Evolutionary conservation across 2,329 filamentous ascomycete species (phyloP), one percentile per base, ranked within the genome.

Genomic region (Tolypocladium sp.): DNA sequence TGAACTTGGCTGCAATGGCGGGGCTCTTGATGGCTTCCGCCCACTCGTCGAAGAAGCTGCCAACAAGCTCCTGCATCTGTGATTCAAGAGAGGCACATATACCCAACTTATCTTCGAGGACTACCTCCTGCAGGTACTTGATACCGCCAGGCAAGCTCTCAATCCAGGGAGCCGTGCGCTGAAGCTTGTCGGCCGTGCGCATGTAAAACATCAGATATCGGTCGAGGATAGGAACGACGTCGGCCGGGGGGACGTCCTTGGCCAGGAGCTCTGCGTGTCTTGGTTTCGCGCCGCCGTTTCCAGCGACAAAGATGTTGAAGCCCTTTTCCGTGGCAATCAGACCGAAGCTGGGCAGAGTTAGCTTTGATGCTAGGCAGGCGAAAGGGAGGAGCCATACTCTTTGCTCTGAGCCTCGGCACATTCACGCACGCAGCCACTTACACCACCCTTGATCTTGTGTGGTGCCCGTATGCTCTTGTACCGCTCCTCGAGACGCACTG

Each of bases 151-250:
- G 91, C 0, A 96, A 81, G 57, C 82, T 83, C 72, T 96, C 92
- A 42, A 96, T 79, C 92, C 92, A 96, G 30, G 91, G 83, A 0
- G 92, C 92, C 33, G 92, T 96, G 56, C 92, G 84, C 73, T 96
- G 91, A 0, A 96, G 84, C 69, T 90, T 92, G 76, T 96, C 92
- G 52, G 91, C 92, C 0, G 92, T 95, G 64, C 91, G 89, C 67
- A 96, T 94, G 76, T 96, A 96, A 78, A 96, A 93, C 75, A 92
- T 91, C 30, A 96, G 82, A 69, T 94, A 96, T 52, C 92, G 87
- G 71, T 96, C 92, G 3, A 96, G 79, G 60, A 96, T 89, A 1
- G 90, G 85, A 10, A 96, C 81, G 10, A 96, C 87, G 67, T 95
- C 89, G 57, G 90, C 85, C 0, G 90, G 89, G 0, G 90, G 85